These are phyloP conservation scores for Torulaspora quercuum DNA, from an alignment of 805 yeast genomes.

Conservation along the genomic window DNA sequence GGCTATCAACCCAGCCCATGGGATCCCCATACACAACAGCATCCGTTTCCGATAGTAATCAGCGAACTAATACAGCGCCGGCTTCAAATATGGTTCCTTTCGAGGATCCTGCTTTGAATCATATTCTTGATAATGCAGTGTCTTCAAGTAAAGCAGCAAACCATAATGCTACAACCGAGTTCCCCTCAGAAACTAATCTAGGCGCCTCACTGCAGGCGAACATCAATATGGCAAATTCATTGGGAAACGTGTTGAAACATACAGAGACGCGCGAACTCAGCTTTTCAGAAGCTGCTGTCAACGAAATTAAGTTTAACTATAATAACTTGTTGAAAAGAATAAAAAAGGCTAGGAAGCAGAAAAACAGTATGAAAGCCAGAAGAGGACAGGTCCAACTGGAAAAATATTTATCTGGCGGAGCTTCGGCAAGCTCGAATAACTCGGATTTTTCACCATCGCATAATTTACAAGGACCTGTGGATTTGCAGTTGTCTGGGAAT, in stretches of 20 bases:
- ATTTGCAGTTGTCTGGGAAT: slow-evolving; percentile 12
- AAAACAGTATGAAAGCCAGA: slow-evolving; percentile 13
- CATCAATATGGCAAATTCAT: slow-evolving; percentile 33
- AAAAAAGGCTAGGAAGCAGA: slow-evolving; percentile 21
- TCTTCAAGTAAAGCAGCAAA: slow-evolving; percentile 11
- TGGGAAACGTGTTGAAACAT: slow-evolving; percentile 32
- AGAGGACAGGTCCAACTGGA: slow-evolving; percentile 19
- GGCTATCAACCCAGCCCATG: slow-evolving; percentile 5
- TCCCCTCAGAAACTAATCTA: slow-evolving; percentile 9
- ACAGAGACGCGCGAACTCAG: slow-evolving; percentile 30
- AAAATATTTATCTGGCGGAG: slow-evolving; percentile 11
- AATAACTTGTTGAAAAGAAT: slow-evolving; percentile 26
- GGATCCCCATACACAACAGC: slow-evolving; percentile 7
- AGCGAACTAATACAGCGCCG: slow-evolving; percentile 6
- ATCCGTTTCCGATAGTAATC: slow-evolving; percentile 7
- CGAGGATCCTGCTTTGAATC: slow-evolving; percentile 21
- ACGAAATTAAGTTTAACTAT: slow-evolving; percentile 30
- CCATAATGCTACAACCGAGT: slow-evolving; percentile 7
- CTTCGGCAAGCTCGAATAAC: slow-evolving; percentile 10
- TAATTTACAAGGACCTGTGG: slow-evolving; percentile 13
- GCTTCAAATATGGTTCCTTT: slow-evolving; percentile 15
- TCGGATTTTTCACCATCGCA: slow-evolving; percentile 14
- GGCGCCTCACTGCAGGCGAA: slow-evolving; percentile 25
- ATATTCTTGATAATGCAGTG: slow-evolving; percentile 16
- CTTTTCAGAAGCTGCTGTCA: slow-evolving; percentile 28